Conservation (phyloP, 306 rosid species). For the Gastrolobium bilobum region DNA sequence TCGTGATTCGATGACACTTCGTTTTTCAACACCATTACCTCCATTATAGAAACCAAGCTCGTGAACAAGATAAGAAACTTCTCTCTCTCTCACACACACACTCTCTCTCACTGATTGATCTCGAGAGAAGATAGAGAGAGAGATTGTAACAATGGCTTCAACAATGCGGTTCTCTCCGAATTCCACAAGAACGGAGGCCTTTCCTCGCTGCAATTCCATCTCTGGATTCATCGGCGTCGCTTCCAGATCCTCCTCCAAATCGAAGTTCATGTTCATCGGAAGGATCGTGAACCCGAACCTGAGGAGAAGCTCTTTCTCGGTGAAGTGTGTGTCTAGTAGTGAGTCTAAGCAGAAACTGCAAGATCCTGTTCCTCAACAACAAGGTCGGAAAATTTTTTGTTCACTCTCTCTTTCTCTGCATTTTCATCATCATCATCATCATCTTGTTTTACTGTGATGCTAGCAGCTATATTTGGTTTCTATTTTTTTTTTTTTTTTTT, state of each 20-base stretch:
- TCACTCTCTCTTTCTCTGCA: conserved; percentile 1
- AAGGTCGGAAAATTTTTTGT: conserved; percentile 59
- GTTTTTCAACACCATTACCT: conserved; percentile 27
- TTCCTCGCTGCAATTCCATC: conserved; percentile 55
- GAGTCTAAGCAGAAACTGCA: conserved; percentile 60
- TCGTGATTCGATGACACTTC: conserved; percentile 52
- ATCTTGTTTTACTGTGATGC: neutral
- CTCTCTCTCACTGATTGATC: conserved; percentile 17
- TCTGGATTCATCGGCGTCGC: conserved; percentile 55
- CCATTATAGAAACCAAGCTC: conserved; percentile 36
- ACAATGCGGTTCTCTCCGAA: conserved; percentile 69
- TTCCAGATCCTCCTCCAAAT: conserved; percentile 50
- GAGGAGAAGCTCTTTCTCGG: conserved; percentile 51
- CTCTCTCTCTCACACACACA: neutral
- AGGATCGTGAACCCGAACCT: conserved; percentile 37
- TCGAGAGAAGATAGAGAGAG: conserved; percentile 25
- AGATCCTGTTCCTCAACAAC: conserved; percentile 58
- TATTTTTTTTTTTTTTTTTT: neutral
- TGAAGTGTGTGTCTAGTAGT: conserved; percentile 62
- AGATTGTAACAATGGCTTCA: conserved; percentile 64
- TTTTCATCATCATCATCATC: neutral
- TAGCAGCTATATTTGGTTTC: neutral
- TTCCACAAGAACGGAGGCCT: conserved; percentile 48
- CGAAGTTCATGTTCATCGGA: conserved; percentile 59
- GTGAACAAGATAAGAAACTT: conserved; percentile 29